Evolutionary conservation across 495 filamentous ascomycete genomes (phyloP), one percentile per base, ranked within the genome.

Genomic region (Penicillium nucicola): DNA sequence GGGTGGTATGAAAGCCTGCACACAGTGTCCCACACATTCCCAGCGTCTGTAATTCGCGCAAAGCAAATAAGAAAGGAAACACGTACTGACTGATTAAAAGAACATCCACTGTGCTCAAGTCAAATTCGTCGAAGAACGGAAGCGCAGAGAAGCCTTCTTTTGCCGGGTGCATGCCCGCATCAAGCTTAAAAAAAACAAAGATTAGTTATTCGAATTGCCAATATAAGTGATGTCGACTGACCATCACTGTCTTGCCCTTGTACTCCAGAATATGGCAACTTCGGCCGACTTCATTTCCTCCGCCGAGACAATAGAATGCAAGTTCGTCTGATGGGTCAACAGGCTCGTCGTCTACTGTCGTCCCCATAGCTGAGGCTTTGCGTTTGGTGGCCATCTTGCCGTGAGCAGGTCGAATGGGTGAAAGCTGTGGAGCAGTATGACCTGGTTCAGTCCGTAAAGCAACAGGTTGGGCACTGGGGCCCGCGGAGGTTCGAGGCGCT

Each of bases 181-280:
- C 93, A 42, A 98, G 88, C 90, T 95, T 95, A 60, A 53, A 32
- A 19, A 47, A 39, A 10, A 3, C 25, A 25, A 15, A 13, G n/a
- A 38, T 73, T 31, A 68, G 66, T 35, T 40, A 44, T 34, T 7
- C 17, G 11, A n/a, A 43, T n/a, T 36, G 18, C 33, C 11, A 31
- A 11, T 14, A 14, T 18, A n/a, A 22, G 20, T n/a, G 18, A n/a
- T 5, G 22, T 49, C 18, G 9, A 72, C 84, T 50, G 72, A 92
- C 90, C 93, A 98, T 98, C 50, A 98, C 89, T 5, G 93, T 97
- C 64, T 98, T 98, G 15, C 93, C 93, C 64, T 97, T 98, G 79
- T 98, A 98, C 62, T 97, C 89, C 22, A 98, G 83, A 50, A 98
- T 96, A 66, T 98, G 93, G 71, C 93, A 97, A 50, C 93, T 97